phyloP scores from a whole-genome alignment of 1,284 basidiomycete species.

The Ceratobasidium theobromae region DNA sequence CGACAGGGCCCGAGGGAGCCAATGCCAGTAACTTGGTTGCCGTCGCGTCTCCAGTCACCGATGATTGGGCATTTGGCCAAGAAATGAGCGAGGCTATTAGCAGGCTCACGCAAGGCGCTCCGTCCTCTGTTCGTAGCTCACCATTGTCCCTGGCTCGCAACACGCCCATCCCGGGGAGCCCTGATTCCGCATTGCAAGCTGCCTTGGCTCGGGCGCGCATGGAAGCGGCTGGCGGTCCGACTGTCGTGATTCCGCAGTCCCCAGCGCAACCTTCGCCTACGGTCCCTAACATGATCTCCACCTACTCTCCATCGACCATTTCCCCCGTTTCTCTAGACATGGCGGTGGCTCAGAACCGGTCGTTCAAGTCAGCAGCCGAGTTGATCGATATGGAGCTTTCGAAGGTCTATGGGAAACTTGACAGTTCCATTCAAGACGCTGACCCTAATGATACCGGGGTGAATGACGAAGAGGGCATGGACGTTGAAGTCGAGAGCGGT shows the following conservation, averaged over 20 bases:
- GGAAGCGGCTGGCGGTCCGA: not conserved
- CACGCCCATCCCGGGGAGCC: conserved; percentile 12
- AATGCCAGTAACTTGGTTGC: not conserved
- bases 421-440: not conserved
- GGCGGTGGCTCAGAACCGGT: conserved; percentile 9
- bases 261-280: conserved; percentile 21
- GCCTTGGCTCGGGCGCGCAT: not conserved
- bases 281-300: not conserved
- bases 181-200: not conserved
- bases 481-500: conserved; percentile 13
- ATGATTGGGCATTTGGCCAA: conserved; percentile 1
- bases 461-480: not conserved
- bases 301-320: conserved; percentile 5
- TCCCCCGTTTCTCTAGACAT: too few species aligned
- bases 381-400: conserved; percentile 11
- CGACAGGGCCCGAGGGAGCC: not conserved
- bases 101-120: not conserved
- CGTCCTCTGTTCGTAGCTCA: not conserved
- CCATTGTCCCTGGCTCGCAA: conserved; percentile 3
- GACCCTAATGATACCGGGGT: not conserved
- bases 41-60: not conserved
- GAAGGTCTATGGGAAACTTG: conserved; percentile 10
- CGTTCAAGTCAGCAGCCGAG: conserved; percentile 17
- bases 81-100: not conserved
- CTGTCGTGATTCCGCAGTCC: conserved; percentile 15